Base-by-base conservation (phyloP, 2,329 filamentous ascomycete genomes). In the Calonectria crousiana region DNA sequence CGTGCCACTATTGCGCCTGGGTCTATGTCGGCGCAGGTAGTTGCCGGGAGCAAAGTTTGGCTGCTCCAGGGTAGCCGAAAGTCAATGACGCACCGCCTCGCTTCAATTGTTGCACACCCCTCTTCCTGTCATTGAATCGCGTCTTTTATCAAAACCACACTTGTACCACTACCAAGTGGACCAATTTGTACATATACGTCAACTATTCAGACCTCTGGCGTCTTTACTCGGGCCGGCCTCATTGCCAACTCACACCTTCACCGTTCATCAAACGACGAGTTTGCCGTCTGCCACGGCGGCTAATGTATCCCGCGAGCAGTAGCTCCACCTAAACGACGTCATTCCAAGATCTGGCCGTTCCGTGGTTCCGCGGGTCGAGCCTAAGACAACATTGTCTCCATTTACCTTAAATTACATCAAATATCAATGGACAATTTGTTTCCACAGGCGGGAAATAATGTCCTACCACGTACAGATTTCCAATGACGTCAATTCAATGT, bases 401-500 rank as follows among this genome's bases (percentile, higher is more conserved):
- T 10, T 28, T 47, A 41, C 36, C 47, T 66, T 52, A 66, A 47
- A 47, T 47, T 41, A 66, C 30, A 38, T 49, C 60, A 36, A 34
- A 53, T 34, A 28, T 38, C 28, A 30, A 28, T 23, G 56, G n/a
- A 20, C 34, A 38, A 56, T 38, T 34, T 34, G 20, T 56, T 53
- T 41, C 65, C 51, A 32, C 34, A 51, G 38, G 26, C 26, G 34
- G 34, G 16, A 52, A 36, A 18, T 51, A 23, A 32, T 70, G 28
- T 23, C 44, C 67, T 60, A 13, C 30, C 38, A 30, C 38, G 20
- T 38, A 13, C n/a, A 66, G 38, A n/a, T 11, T n/a, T 16, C 30
- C 18, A 36, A 60, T 67, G 66, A 75, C 56, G 73, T 75, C 70
- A 73, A 56, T 51, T 28, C 32, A 18, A 44, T 16, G 18, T 49